Evolutionary conservation across 164 flowering plant species (phyloP).

Genomic region (Tetrastigma voinierianum): DNA sequence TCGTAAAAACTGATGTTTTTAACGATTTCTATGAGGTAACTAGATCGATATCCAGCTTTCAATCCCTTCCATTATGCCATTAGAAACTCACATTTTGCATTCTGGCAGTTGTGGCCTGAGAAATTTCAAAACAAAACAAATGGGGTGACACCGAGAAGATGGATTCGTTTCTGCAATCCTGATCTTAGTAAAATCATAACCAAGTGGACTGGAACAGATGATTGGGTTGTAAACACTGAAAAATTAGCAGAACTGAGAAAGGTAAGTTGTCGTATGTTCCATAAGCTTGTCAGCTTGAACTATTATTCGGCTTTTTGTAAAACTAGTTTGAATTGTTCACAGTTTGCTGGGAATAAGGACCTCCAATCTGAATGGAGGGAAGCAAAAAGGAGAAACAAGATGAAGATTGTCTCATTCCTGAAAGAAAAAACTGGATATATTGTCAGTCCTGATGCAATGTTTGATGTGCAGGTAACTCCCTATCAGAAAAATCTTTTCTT

Average conservation of each 20-base stretch:
- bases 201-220: slow-evolving; percentile 75
- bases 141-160: slow-evolving; percentile 97
- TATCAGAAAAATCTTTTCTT: background rate
- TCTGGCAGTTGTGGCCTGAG: slow-evolving; percentile 87
- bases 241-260: slow-evolving; percentile 72
- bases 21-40: slow-evolving; percentile 75
- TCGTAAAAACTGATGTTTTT: slow-evolving; percentile 87
- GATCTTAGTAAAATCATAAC: slow-evolving; percentile 65
- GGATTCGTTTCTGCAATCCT: slow-evolving; percentile 93
- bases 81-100: background rate
- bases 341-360: slow-evolving; percentile 89
- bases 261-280: slow-evolving; percentile 33
- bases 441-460: slow-evolving; percentile 90
- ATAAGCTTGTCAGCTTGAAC: too few relatives aligned
- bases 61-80: background rate
- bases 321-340: slow-evolving; percentile 6
- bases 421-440: slow-evolving; percentile 85
- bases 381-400: slow-evolving; percentile 74
- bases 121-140: slow-evolving; percentile 97
- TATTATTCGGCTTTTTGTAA: slow-evolving; percentile 4
- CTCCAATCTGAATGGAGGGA: slow-evolving; percentile 81
- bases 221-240: slow-evolving; percentile 78
- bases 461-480: slow-evolving; percentile 76
- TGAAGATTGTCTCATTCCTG: slow-evolving; percentile 67
- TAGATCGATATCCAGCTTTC: background rate